These are phyloP conservation scores for Bruguiera parviflora DNA, from an alignment of 345 rosid genomes.

Conservation along the genomic window DNA sequence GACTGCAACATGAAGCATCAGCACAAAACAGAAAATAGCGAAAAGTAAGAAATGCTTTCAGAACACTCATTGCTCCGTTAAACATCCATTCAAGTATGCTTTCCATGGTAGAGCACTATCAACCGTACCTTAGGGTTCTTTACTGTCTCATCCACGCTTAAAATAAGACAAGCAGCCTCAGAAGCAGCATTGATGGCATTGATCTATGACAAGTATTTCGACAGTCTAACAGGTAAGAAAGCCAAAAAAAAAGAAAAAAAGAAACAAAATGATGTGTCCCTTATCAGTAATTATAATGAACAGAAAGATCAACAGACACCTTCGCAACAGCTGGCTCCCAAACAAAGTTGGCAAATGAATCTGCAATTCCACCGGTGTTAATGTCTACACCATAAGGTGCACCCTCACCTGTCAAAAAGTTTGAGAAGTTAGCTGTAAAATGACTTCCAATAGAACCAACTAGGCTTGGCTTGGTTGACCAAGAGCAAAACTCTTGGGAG, in stretches of 20 bases:
- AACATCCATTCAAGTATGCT: not conserved
- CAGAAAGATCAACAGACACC: conserved; percentile 34
- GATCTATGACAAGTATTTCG: conserved; percentile 44
- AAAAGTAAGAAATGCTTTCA: not conserved
- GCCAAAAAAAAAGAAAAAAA: not conserved
- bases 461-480: not conserved
- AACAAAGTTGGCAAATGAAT: conserved; percentile 92
- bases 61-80: too few species aligned
- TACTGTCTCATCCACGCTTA: conserved; percentile 97
- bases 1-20: conserved; percentile 49
- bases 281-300: not conserved
- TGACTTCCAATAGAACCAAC: not conserved
- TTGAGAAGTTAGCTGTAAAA: not conserved
- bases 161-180: conserved; percentile 93
- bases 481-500: too few species aligned
- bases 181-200: conserved; percentile 99
- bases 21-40: not conserved
- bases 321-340: conserved; percentile 99
- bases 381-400: conserved; percentile 93
- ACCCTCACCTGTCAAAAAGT: conserved; percentile 63
- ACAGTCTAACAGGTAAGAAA: not conserved
- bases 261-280: not conserved
- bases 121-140: conserved; percentile 89
- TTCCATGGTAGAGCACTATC: not conserved
- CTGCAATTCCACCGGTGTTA: conserved; percentile 90